phyloP scores from a whole-genome alignment of 495 filamentous ascomycete species.

The Penicillium arizonense region DNA sequence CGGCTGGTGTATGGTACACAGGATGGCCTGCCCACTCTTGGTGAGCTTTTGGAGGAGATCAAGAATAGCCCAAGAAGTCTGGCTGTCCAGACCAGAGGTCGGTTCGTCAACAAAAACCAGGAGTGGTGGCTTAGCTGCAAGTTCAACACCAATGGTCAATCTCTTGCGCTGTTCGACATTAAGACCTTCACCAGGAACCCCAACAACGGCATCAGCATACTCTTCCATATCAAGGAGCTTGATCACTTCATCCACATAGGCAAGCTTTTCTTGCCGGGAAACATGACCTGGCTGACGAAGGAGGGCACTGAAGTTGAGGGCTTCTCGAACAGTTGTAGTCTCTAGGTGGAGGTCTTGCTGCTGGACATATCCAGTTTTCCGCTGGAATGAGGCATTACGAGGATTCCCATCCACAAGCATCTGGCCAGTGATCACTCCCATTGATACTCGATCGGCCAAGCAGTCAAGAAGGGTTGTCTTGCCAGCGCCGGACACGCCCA shows the following conservation, averaged over 20 bases:
- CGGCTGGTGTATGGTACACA: constrained; percentile 87
- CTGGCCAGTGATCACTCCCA: constrained; percentile 50
- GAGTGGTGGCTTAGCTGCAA: constrained; percentile 80
- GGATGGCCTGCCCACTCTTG: constrained; percentile 74
- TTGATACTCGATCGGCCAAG: constrained; percentile 48
- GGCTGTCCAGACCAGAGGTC: constrained; percentile 77
- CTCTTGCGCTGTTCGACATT: constrained; percentile 90
- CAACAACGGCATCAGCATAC: constrained; percentile 2
- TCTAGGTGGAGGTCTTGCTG: constrained; percentile 87
- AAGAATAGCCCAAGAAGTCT: constrained; percentile 83
- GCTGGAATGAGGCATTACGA: constrained; percentile 70
- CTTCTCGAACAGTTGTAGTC: constrained; percentile 82
- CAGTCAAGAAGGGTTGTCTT: constrained; percentile 65
- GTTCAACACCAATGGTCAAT: constrained; percentile 84
- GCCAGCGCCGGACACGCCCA: constrained; percentile 58
- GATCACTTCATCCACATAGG: neutral
- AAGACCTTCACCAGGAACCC: constrained; percentile 28
- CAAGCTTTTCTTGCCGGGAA: constrained; percentile 35
- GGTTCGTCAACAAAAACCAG: constrained; percentile 89
- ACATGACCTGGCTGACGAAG: constrained; percentile 68
- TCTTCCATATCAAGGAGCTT: neutral
- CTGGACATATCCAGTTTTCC: constrained; percentile 87
- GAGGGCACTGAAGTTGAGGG: constrained; percentile 77
- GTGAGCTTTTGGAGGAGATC: constrained; percentile 67
- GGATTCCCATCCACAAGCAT: constrained; percentile 47